Base-by-base conservation (phyloP, 306 rosid genomes). In the Fragaria vesca region DNA sequence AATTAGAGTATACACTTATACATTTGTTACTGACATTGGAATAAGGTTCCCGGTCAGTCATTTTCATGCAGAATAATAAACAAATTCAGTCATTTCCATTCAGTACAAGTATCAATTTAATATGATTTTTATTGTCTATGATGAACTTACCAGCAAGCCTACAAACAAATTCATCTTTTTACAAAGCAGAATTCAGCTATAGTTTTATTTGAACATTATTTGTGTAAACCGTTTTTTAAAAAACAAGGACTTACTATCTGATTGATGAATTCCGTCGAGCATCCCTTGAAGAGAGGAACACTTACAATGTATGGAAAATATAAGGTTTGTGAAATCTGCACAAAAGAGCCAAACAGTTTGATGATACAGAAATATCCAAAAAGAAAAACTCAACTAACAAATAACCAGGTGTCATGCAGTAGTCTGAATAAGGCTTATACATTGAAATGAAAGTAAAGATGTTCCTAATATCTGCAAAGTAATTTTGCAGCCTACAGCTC, bases 231-330 rank as follows among this genome's bases (percentile, higher is more conserved):
- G 6, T 40, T 50, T 45, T 18, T 5, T 3, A 21, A 57, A 20
- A 74, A 60, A 20, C 21, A 62, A 34, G 69, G 66, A 78, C 97
- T 87, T 80, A 95, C 99, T 17, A 95, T 93, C 83, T 95, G 99
- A 82, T 91, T 91, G 91, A 95, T 86, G 86, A 95, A 95, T 84
- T 95, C 99, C 28, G 87, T 66, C 42, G 97, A 88, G 83, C 99
- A 95, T 50, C 87, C 95, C 77, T 74, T 87, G 79, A 95, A 93
- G 43, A 95, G 90, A 73, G 88, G 28, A 76, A 92, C 97, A 7
- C 87, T 83, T 80, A 83, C 82, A 54, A 95, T 63, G 73, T 66
- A 83, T 16, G 96, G 85, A 85, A 86, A 79, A 83, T 95, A 95
- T 76, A 95, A 83, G 21, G 88, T 84, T 87, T 93, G 93, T 4